phyloP scores from a whole-genome alignment of 306 rosid species.

The Fagus sylvatica region DNA sequence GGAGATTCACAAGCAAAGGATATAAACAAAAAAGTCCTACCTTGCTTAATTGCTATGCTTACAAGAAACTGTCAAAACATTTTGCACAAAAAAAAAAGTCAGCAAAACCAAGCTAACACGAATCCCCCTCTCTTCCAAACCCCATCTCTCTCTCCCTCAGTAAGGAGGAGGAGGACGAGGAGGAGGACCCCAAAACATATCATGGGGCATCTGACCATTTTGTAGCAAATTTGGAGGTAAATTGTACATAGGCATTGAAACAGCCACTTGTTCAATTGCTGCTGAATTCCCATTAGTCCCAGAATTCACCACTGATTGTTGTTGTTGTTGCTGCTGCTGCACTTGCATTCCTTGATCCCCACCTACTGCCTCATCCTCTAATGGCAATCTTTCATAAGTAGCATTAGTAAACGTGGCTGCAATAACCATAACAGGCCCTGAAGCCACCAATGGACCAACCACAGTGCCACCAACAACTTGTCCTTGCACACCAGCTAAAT shows the following conservation, averaged over 20 bases:
- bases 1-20: conserved; percentile 24
- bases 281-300: conserved; percentile 32
- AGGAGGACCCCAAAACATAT: conserved; percentile 71
- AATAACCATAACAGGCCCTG: conserved; percentile 72
- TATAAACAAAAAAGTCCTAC: conserved; percentile 26
- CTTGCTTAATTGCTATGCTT: conserved; percentile 34
- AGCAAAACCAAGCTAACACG: conserved; percentile 5
- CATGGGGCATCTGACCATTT: conserved; percentile 69
- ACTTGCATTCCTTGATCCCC: conserved; percentile 43
- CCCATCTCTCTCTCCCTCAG: conserved; percentile 16
- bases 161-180: conserved; percentile 68
- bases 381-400: conserved; percentile 68
- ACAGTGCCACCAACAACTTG: conserved; percentile 80
- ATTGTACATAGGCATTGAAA: conserved; percentile 52
- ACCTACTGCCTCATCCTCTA: conserved; percentile 46
- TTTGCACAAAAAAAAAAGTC: conserved; percentile 22
- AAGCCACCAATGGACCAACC: conserved; percentile 60
- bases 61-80: conserved; percentile 36
- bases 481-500: conserved; percentile 71
- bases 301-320: conserved; percentile 39
- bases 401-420: conserved; percentile 85
- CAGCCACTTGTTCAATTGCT: conserved; percentile 36
- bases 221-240: conserved; percentile 65
- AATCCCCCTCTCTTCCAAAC: background rate
- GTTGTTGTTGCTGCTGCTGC: conserved; percentile 26